phyloP scores from a whole-genome alignment of 768 basidiomycete genomes.

The Amanita rubescens region DNA sequence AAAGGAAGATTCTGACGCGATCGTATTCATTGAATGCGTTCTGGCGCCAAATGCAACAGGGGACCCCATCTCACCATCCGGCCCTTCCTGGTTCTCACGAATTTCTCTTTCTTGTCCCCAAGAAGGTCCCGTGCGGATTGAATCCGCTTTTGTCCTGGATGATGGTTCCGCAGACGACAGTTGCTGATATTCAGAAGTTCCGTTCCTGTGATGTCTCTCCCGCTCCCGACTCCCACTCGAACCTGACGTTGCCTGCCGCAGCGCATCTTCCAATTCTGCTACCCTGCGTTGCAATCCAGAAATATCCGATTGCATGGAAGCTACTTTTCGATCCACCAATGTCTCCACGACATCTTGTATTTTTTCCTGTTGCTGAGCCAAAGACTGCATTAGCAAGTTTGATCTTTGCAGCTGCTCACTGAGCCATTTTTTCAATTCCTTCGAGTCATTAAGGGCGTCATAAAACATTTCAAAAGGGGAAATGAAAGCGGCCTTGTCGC shows the following conservation, averaged over 20 bases:
- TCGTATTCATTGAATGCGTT: conserved; percentile 36
- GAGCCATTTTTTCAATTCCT: conserved; percentile 72
- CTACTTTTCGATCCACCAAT: conserved; percentile 54
- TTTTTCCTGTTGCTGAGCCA: conserved; percentile 57
- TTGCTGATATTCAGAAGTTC: not conserved
- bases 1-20: conserved; percentile 18
- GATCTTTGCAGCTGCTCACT: conserved; percentile 65
- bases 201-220: conserved; percentile 2
- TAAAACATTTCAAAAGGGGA: conserved; percentile 82
- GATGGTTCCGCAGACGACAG: conserved; percentile 19
- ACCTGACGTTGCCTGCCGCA: conserved; percentile 23
- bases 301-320: conserved; percentile 56
- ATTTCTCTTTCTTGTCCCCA: conserved; percentile 28
- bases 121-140: conserved; percentile 29
- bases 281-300: conserved; percentile 50
- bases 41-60: conserved; percentile 44
- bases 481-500: conserved; percentile 70
- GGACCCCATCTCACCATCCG: conserved; percentile 35
- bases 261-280: conserved; percentile 58
- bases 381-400: conserved; percentile 41
- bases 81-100: conserved; percentile 26
- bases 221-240: not conserved
- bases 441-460: conserved; percentile 75
- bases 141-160: conserved; percentile 26
- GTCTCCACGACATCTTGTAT: conserved; percentile 51